Evolutionary conservation across 352 stramenopile species (phyloP).

Genomic region (Phytophthora rubi): DNA sequence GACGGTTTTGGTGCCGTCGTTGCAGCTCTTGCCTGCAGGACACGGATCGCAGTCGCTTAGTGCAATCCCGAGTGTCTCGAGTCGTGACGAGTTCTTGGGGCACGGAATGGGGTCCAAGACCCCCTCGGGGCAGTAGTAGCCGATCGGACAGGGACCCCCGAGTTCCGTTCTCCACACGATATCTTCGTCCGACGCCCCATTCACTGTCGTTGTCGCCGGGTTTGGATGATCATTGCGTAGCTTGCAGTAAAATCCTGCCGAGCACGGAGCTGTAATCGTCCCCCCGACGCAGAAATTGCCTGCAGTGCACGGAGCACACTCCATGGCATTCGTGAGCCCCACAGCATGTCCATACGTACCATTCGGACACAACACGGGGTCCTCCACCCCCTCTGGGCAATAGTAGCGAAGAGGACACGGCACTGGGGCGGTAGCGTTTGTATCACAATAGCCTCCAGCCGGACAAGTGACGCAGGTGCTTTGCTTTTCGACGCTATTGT

Average conservation of each 20-base stretch:
- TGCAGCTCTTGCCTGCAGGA: slow-evolving; percentile 88
- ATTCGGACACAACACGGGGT: slow-evolving; percentile 71
- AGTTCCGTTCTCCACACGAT: slow-evolving; percentile 48
- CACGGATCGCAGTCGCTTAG: slow-evolving; percentile 78
- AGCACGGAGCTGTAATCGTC: slow-evolving; percentile 71
- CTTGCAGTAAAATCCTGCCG: slow-evolving; percentile 88
- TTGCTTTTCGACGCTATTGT: slow-evolving; percentile 63
- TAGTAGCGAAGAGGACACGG: slow-evolving; percentile 75
- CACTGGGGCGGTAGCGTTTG: slow-evolving; percentile 53
- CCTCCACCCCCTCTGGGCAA: slow-evolving; percentile 56
- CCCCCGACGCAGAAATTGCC: slow-evolving; percentile 85
- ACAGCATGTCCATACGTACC: slow-evolving; percentile 77
- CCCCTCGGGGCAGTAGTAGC: slow-evolving; percentile 81
- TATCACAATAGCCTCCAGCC: slow-evolving; percentile 71
- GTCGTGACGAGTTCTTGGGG: slow-evolving; percentile 56
- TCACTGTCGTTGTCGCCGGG: slow-evolving; percentile 29
- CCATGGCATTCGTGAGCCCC: slow-evolving; percentile 44
- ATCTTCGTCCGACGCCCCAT: slow-evolving; percentile 6
- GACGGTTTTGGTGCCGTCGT: slow-evolving; percentile 66
- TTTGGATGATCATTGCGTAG: slow-evolving; percentile 67
- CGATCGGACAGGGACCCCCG: slow-evolving; percentile 73
- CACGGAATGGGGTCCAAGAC: slow-evolving; percentile 75
- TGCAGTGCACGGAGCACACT: slow-evolving; percentile 74
- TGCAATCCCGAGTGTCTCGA: slow-evolving; percentile 56
- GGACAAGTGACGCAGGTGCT: slow-evolving; percentile 56